These are phyloP conservation scores for Funneliformis caledonium DNA, from an alignment of 371 early-diverging fungal species.

Conservation along the genomic window DNA sequence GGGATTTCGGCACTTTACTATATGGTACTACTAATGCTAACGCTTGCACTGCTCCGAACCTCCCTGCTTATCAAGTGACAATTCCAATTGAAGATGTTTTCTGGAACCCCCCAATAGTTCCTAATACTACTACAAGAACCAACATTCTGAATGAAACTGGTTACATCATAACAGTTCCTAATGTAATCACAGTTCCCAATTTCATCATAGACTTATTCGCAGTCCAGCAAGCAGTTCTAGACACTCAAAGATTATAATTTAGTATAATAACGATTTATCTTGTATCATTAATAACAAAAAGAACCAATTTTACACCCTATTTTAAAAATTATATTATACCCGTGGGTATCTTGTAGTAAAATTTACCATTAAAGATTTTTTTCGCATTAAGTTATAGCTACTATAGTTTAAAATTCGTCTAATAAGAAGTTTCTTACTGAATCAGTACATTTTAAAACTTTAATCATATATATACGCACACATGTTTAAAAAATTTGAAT, in stretches of 20 bases:
- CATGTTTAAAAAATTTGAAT: slow-evolving; percentile 1
- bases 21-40: slow-evolving; percentile 1
- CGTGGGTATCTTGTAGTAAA: no score
- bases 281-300: no score
- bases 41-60: not conserved
- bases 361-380: no score
- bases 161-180: slow-evolving; percentile 18
- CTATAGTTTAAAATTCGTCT: no score
- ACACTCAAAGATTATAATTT: not conserved
- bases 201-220: slow-evolving; percentile 10
- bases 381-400: no score
- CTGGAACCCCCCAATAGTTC: slow-evolving; percentile 10
- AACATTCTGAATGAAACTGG: not conserved
- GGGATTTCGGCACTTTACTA: slow-evolving; percentile 29
- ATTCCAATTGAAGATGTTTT: slow-evolving; percentile 25
- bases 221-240: slow-evolving; percentile 19
- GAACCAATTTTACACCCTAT: no score
- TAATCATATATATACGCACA: no score
- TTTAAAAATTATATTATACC: no score
- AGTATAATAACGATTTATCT: no score
- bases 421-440: no score
- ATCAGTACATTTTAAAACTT: no score
- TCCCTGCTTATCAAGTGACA: slow-evolving; percentile 28
- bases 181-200: slow-evolving; percentile 14
- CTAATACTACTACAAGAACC: no score